phyloP scores from a whole-genome alignment of 2,329 filamentous ascomycete species.

The Fusarium stilboides region DNA sequence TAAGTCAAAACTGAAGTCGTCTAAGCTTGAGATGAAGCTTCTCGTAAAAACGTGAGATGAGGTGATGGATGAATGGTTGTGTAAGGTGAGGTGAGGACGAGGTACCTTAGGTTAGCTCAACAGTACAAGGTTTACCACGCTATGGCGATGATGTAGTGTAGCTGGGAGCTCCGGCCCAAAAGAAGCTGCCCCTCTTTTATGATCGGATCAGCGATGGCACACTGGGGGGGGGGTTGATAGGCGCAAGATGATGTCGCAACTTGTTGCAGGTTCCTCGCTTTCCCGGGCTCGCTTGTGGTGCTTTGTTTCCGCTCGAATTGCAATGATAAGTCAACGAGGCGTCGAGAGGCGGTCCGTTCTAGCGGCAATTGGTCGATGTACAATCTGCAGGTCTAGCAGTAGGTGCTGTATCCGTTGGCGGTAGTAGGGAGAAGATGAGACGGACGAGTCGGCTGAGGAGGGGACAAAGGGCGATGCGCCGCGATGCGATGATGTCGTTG shows the following conservation, averaged over 20 bases:
- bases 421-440: conserved; percentile 7
- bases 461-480: conserved; percentile 32
- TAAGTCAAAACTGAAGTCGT: conserved; percentile 4
- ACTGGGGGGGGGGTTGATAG: conserved; percentile 12
- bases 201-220: conserved; percentile 39
- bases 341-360: conserved; percentile 13
- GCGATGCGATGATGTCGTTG: conserved; percentile 37
- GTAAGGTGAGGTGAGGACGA: neutral
- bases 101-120: conserved; percentile 11
- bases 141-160: conserved; percentile 41
- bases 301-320: conserved; percentile 24
- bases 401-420: neutral
- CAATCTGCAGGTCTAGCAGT: conserved; percentile 38
- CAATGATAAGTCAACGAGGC: conserved; percentile 15
- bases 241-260: conserved; percentile 16
- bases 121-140: conserved; percentile 43
- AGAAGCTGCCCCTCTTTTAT: conserved; percentile 44
- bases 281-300: conserved; percentile 17
- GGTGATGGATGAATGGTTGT: conserved; percentile 2
- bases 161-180: conserved; percentile 37
- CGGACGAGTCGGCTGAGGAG: conserved; percentile 18
- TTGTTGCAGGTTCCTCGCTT: conserved; percentile 12
- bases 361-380: conserved; percentile 36
- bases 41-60: neutral
- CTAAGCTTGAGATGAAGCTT: neutral